Base-by-base conservation (phyloP, 192 early-diverging fungal genomes). In the Coemansia sp. region DNA sequence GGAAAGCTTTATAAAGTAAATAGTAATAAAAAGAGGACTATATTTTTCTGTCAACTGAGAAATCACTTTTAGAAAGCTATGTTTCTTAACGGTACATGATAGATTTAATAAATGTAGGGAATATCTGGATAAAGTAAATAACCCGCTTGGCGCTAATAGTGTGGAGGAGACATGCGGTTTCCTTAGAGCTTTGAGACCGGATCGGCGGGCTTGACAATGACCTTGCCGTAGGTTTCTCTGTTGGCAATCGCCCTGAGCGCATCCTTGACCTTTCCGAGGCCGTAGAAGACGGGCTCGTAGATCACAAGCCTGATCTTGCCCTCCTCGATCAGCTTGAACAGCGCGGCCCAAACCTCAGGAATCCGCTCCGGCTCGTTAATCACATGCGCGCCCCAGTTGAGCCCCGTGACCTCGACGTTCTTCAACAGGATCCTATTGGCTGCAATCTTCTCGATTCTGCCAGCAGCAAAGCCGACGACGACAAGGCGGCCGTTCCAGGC, bases 401-500 rank as follows among this genome's bases (percentile, higher is more conserved):
- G 82, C 4, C 93, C 93, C 21, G 90, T 84, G 11, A 93, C 72
- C 1, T 90, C 86, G 16, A 89, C 84, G 71, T 93, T 92, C 74
- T 95, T 95, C 40, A 95, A 76, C 71, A 95, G 80, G n/a, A 94
- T 74, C 11, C 90, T 78, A 71, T 95, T 94, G 5, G 86, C 84
- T 0, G 94, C 84, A 13, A 94, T 76, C 64, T 91, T 92, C 65
- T 95, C 94, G 66, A 93, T 91, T 3, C 73, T 66, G n/a, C 91
- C 92, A 19, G 88, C 83, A 13, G 93, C 86, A 74, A 95, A 95
- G 1, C 91, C 96, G 11, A 96, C 88, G 11, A 96, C 88, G 15
- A 94, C 80, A 41, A 96, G 82, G 37, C 94, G 90, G 0, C 90
- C 95, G 74, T 92, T 94, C 89, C 89, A 87, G 9, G 91, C 93